Conservation (phyloP, 2,329 filamentous ascomycete genomes). For the Cladophialophora immunda region DNA sequence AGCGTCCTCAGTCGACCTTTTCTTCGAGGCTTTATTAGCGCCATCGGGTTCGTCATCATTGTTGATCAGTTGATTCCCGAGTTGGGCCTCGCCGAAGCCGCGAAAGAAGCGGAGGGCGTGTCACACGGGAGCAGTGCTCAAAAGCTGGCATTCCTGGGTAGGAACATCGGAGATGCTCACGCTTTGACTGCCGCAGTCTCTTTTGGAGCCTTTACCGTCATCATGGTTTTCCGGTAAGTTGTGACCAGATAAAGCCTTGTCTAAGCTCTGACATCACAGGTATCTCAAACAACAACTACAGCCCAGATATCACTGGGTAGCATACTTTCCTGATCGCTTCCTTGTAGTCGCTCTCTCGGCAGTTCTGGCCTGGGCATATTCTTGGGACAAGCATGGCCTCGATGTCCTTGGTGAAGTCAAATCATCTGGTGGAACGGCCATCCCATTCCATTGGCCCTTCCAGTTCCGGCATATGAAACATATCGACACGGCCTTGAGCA, state of each 20-base stretch:
- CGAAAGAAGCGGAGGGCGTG: constrained; percentile 66
- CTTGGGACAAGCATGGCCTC: constrained; percentile 82
- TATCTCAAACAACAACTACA: constrained; percentile 83
- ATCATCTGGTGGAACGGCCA: constrained; percentile 68
- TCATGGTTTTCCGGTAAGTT: constrained; percentile 84
- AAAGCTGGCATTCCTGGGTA: constrained; percentile 81
- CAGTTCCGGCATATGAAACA: constrained; percentile 78
- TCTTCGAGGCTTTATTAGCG: constrained; percentile 92
- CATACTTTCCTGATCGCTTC: constrained; percentile 92
- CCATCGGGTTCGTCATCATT: constrained; percentile 94
- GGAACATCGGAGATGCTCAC: constrained; percentile 73
- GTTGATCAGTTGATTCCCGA: constrained; percentile 95
- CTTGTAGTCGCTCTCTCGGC: constrained; percentile 86
- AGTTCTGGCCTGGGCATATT: constrained; percentile 76
- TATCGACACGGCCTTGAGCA: constrained; percentile 85
- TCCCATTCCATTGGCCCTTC: constrained; percentile 88
- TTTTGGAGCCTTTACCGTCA: constrained; percentile 80
- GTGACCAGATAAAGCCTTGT: constrained; percentile 11
- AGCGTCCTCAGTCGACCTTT: constrained; percentile 94
- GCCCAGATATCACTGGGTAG: constrained; percentile 78
- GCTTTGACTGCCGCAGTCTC: constrained; percentile 79
- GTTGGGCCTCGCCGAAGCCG: constrained; percentile 75
- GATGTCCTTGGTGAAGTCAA: constrained; percentile 84
- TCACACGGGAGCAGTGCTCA: constrained; percentile 85
- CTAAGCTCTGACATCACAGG: constrained; percentile 54